Conservation (phyloP, 1,284 basidiomycete species). For the Microbotryomycetes sp. region DNA sequence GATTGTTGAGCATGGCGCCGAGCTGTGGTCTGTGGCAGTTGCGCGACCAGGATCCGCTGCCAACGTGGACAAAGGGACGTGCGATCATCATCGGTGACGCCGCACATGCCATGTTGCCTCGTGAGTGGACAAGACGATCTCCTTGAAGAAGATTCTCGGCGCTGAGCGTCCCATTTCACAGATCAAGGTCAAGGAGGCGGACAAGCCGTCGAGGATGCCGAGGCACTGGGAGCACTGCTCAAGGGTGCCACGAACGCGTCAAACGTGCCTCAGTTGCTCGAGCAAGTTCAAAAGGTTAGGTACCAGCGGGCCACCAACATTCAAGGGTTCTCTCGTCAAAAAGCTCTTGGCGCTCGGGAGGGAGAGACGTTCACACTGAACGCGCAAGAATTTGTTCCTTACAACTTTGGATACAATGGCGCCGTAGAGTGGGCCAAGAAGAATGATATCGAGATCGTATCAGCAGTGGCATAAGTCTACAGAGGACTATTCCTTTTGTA, state of each 20-base stretch:
- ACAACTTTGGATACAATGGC: slow-evolving; percentile 35
- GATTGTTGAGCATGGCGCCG: slow-evolving; percentile 37
- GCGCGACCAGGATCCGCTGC: slow-evolving; percentile 37
- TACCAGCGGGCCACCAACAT: slow-evolving; percentile 34
- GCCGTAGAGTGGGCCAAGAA: slow-evolving; percentile 35
- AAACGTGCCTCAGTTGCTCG: slow-evolving; percentile 17
- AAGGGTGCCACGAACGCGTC: slow-evolving; percentile 1
- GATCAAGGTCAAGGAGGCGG: slow-evolving; percentile 36
- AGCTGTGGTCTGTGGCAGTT: slow-evolving; percentile 38
- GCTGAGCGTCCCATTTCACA: background rate
- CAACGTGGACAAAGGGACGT: slow-evolving; percentile 33
- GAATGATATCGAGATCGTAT: slow-evolving; percentile 6
- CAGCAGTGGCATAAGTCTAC: background rate
- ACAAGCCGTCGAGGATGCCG: slow-evolving; percentile 36
- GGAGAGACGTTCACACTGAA: slow-evolving; percentile 16
- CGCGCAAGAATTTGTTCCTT: slow-evolving; percentile 29
- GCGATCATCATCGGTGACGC: slow-evolving; percentile 40
- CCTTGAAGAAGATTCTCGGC: background rate
- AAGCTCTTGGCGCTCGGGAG: slow-evolving; percentile 24
- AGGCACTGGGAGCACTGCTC: slow-evolving; percentile 32
- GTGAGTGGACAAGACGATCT: background rate
- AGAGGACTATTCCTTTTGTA: background rate
- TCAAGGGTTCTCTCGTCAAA: slow-evolving; percentile 34
- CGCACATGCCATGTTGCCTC: slow-evolving; percentile 35
- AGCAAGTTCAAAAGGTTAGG: slow-evolving; percentile 29